Conservation (phyloP, 2,329 filamentous ascomycete genomes). For the Colletotrichum acutatum region DNA sequence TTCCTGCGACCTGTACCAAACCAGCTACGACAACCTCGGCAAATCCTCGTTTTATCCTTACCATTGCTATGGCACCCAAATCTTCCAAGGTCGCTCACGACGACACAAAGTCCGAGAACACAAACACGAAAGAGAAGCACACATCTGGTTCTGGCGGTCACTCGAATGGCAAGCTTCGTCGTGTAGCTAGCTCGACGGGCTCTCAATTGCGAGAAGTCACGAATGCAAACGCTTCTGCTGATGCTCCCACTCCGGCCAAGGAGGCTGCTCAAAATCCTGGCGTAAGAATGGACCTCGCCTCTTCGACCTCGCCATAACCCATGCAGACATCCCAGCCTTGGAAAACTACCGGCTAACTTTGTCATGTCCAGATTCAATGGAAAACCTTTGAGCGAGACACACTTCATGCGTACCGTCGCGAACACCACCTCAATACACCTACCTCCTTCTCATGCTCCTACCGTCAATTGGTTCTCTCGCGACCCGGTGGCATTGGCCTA, state of each 20-base stretch:
- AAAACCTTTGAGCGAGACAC: conserved; percentile 72
- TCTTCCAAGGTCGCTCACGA: conserved; percentile 54
- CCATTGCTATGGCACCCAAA: conserved; percentile 57
- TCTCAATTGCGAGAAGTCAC: conserved; percentile 36
- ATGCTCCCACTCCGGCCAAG: conserved; percentile 34
- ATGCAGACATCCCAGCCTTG: conserved; percentile 5
- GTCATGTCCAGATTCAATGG: conserved; percentile 68
- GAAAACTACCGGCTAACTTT: conserved; percentile 13
- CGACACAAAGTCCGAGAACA: conserved; percentile 56
- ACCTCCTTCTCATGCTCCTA: conserved; percentile 75
- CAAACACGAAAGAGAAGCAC: conserved; percentile 57
- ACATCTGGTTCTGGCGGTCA: conserved; percentile 46
- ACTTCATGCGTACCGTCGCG: conserved; percentile 80
- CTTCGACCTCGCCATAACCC: neutral
- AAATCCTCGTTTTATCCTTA: neutral
- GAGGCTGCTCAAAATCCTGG: conserved; percentile 27
- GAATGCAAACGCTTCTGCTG: conserved; percentile 44
- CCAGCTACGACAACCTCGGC: conserved; percentile 10
- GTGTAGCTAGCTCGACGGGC: conserved; percentile 63
- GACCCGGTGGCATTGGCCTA: conserved; percentile 72
- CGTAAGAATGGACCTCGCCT: conserved; percentile 24
- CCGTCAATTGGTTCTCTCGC: conserved; percentile 70
- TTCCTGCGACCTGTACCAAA: conserved; percentile 57
- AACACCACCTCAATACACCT: conserved; percentile 77
- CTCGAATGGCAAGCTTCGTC: conserved; percentile 65